Conservation (phyloP, 2,329 filamentous ascomycete species). For the Botrytis elliptica region DNA sequence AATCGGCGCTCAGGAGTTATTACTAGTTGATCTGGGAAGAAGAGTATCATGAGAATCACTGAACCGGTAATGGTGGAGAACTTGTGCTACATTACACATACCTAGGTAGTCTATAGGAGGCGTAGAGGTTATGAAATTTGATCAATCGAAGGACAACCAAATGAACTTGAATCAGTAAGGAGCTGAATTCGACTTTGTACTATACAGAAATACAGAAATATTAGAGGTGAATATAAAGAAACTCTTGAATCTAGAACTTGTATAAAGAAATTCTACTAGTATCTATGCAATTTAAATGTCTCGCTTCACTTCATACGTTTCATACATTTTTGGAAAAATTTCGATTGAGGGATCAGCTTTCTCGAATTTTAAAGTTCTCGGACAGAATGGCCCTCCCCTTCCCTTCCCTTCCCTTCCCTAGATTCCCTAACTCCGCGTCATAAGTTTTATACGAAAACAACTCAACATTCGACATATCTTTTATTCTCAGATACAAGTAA, state of each 20-base stretch:
- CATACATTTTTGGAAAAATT: background rate
- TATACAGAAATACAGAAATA: background rate
- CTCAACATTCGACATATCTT: constrained; percentile 6
- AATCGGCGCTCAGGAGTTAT: constrained; percentile 19
- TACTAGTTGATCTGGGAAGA: constrained; percentile 8
- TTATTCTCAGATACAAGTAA: background rate
- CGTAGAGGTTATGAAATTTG: constrained; percentile 10
- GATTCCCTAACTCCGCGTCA: constrained; percentile 11
- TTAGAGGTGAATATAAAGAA: background rate
- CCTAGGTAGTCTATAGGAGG: background rate
- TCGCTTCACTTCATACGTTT: background rate
- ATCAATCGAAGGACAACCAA: background rate
- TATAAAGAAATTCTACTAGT: background rate
- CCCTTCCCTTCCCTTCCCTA: background rate
- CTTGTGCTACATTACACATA: background rate
- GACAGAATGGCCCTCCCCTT: background rate
- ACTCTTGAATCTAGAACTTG: background rate
- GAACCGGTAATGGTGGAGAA: background rate
- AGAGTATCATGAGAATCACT: background rate
- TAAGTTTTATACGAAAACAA: background rate
- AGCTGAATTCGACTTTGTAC: background rate
- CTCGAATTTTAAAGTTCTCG: constrained; percentile 7
- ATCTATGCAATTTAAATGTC: background rate
- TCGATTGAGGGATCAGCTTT: background rate
- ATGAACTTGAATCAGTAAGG: background rate